Percentiles rank a stretch among this genome's conserved stretches.
Conservation (phyloP, 331 rosid species). For the Spiraea crenata region DNA sequence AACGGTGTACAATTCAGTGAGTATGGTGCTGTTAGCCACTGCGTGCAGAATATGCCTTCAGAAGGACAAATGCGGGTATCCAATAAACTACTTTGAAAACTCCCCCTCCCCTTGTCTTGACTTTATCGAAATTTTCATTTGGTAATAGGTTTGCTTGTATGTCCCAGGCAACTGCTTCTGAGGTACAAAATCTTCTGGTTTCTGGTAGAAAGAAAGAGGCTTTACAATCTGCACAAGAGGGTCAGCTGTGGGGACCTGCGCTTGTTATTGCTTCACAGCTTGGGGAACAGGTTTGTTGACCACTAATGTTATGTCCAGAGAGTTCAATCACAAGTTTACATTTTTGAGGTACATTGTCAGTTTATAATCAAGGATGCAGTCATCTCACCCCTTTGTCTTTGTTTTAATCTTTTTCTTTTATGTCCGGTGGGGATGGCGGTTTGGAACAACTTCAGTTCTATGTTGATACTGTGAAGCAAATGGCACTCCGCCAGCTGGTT, state of each 20-base stretch:
- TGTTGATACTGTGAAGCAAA: conserved; percentile 94
- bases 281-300: conserved; percentile 79
- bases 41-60: conserved; percentile 75
- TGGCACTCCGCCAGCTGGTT: conserved; percentile 80
- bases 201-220: conserved; percentile 90
- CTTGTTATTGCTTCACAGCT: conserved; percentile 97
- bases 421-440: conserved; percentile 20
- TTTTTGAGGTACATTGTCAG: conserved; percentile 14
- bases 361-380: conserved; percentile 6
- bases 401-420: conserved; percentile 1
- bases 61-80: conserved; percentile 78
- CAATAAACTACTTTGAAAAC: conserved; percentile 15
- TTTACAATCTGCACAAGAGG: conserved; percentile 81
- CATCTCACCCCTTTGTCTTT: conserved; percentile 9
- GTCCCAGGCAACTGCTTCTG: conserved; percentile 75
- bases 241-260: conserved; percentile 97
- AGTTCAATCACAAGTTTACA: conserved; percentile 13
- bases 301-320: conserved; percentile 1
- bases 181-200: conserved; percentile 87
- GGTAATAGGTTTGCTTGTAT: conserved; percentile 27
- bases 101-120: neutral
- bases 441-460: conserved; percentile 64
- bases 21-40: conserved; percentile 48
- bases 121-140: conserved; percentile 4
- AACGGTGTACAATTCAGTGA: conserved; percentile 45